These are phyloP conservation scores for Tricholoma hemisulphureum DNA, from an alignment of 768 basidiomycete species.

Conservation along the genomic window DNA sequence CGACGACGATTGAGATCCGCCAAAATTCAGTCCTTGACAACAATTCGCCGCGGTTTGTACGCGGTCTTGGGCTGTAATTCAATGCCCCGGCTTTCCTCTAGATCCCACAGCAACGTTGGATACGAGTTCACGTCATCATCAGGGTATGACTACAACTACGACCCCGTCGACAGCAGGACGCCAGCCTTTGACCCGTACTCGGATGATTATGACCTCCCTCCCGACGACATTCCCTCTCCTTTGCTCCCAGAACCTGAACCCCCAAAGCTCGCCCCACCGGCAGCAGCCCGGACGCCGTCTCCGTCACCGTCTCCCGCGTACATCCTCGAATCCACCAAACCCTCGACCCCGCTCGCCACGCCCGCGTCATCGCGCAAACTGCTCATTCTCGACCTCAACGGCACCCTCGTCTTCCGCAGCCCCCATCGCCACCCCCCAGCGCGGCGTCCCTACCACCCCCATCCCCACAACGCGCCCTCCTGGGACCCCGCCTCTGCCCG, in stretches of 20 bases:
- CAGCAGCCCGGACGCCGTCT: constrained; percentile 36
- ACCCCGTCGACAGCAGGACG: constrained; percentile 18
- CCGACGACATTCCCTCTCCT: neutral
- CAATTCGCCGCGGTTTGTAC: neutral
- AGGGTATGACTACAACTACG: constrained; percentile 27
- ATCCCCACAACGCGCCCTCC: constrained; percentile 17
- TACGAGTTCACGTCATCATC: constrained; percentile 14
- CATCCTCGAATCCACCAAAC: constrained; percentile 26
- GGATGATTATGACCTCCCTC: neutral
- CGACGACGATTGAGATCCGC: neutral
- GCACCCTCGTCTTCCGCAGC: constrained; percentile 66
- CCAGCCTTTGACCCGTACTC: constrained; percentile 22
- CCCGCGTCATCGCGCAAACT: constrained; percentile 51
- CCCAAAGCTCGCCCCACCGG: constrained; percentile 37
- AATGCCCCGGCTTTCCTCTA: neutral
- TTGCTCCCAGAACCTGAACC: no score
- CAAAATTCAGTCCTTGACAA: neutral
- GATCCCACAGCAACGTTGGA: constrained; percentile 1
- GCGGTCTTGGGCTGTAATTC: neutral
- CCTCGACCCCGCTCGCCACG: constrained; percentile 25
- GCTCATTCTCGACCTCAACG: constrained; percentile 74
- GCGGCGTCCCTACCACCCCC: constrained; percentile 3
- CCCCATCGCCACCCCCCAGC: constrained; percentile 27
- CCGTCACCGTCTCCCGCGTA: constrained; percentile 32
- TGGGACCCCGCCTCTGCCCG: constrained; percentile 23